Percentiles rank a stretch among this genome's conserved stretches.
phyloP scores from a whole-genome alignment of 2,329 filamentous ascomycete genomes.

The Chalara sp. region DNA sequence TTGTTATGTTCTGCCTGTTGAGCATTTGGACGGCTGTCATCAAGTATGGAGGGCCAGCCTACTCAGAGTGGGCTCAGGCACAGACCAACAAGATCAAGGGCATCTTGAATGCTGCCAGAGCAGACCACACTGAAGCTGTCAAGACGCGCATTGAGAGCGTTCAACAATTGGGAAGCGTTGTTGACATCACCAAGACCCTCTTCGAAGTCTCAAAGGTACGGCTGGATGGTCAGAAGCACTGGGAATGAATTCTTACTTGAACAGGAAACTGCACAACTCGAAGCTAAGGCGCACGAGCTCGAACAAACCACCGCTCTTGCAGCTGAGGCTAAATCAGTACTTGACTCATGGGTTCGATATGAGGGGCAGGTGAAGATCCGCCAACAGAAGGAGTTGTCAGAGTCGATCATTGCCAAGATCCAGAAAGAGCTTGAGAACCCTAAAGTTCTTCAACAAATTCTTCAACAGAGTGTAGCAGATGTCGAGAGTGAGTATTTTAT shows the following conservation, averaged over 20 bases:
- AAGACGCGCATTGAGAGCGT: conserved; percentile 92
- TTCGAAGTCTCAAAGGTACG: conserved; percentile 97
- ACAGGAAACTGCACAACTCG: conserved; percentile 84
- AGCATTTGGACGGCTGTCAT: conserved; percentile 88
- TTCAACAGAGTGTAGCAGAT: conserved; percentile 92
- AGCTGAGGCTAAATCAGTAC: conserved; percentile 85
- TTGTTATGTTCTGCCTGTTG: conserved; percentile 87
- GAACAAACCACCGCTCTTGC: conserved; percentile 94
- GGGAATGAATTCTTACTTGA: background rate
- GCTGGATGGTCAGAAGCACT: background rate
- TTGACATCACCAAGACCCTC: conserved; percentile 93
- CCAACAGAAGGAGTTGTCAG: conserved; percentile 93
- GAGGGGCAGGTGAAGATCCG: conserved; percentile 98
- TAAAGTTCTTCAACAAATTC: conserved; percentile 93
- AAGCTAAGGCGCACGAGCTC: conserved; percentile 93
- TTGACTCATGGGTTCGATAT: conserved; percentile 98
- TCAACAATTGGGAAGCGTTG: conserved; percentile 86
- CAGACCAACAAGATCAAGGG: conserved; percentile 90
- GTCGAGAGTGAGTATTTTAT: conserved; percentile 70
- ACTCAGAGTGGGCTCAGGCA: conserved; percentile 83
- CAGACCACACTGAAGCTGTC: conserved; percentile 92
- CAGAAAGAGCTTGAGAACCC: conserved; percentile 98
- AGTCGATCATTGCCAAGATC: conserved; percentile 92
- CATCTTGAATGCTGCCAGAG: conserved; percentile 89
- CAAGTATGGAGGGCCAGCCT: conserved; percentile 88